Evolutionary conservation across 352 stramenopile genomes (phyloP), one percentile per base, ranked within the genome.

Genomic region (Phytophthora lateralis): DNA sequence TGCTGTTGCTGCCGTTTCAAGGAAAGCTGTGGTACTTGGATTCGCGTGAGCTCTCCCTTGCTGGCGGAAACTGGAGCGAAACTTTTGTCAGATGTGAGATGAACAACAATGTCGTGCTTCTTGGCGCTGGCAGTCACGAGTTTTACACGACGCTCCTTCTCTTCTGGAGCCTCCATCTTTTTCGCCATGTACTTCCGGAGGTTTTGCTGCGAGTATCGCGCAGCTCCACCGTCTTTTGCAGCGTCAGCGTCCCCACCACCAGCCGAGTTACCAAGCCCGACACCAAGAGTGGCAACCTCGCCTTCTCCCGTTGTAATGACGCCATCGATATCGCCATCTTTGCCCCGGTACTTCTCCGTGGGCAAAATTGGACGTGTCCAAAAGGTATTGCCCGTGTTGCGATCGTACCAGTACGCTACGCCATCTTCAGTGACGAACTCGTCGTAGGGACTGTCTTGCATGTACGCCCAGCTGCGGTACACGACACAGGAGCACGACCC

Each of bases 381-480:
- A 52, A 95, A 97, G 4, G 93, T 98, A 61, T 96, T 78, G 2
- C 91, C 92, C 3, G 52, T 85, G 11, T 75, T 63, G 45, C 82
- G 82, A 55, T 91, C 75, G 42, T 91, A 93, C 92, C 91, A 98
- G 67, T 98, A 98, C 6, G 91, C 75, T 15, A 98, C 71, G 11
- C 93, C 92, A 47, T 97, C 91, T 29, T 94, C 88, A 1, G 91
- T 97, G 51, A 78, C 61, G 62, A 97, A 98, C 73, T 98, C 90
- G 47, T 98, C 90, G 39, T 88, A 93, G 5, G 78, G 71, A 55
- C 57, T 75, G 24, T 73, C 72, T 69, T 98, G 95, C 69, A 93
- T 84, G 64, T 97, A 98, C 4, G 84, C 88, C 90, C 91, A 98
- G 37, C 88, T 98, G 2, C 95, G 80, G 51, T 98, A 98, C 6